Evolutionary conservation across 345 rosid species (phyloP).

Genomic region (Eucalyptus erythrocorys): DNA sequence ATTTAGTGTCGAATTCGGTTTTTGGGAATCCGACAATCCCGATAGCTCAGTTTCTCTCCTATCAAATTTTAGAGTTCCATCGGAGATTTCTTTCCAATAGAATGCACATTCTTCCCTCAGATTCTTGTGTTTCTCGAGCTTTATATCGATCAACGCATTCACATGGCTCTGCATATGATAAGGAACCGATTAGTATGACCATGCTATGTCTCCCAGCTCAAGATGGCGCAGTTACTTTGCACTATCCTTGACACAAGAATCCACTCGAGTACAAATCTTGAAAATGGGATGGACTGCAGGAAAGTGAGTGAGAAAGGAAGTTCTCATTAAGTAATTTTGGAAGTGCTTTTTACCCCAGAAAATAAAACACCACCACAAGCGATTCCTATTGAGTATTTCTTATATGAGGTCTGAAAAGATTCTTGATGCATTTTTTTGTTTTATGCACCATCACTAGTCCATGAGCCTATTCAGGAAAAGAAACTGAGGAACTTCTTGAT

Average conservation of each 20-base stretch:
- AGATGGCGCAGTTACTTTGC: background rate
- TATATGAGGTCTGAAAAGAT: background rate
- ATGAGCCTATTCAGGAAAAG: background rate
- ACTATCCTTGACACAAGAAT: background rate
- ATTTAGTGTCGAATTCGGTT: too few species aligned
- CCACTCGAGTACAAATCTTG: background rate
- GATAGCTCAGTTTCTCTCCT: too few species aligned
- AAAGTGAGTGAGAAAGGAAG: background rate
- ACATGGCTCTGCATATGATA: slow-evolving; percentile 47
- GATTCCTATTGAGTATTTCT: background rate
- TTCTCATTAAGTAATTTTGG: background rate
- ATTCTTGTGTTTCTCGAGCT: slow-evolving; percentile 89
- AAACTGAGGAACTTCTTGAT: background rate
- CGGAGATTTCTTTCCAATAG: slow-evolving; percentile 73
- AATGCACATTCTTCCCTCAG: slow-evolving; percentile 65
- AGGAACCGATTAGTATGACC: background rate
- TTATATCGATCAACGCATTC: slow-evolving; percentile 74
- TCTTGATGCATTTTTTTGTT: too few species aligned
- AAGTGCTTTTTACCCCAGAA: background rate
- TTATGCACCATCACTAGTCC: background rate
- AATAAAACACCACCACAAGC: background rate
- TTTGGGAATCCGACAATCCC: too few species aligned
- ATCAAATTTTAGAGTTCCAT: too few species aligned
- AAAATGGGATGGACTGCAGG: background rate
- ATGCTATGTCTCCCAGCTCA: background rate